phyloP scores from a whole-genome alignment of 192 early-diverging fungal species.

The Ambispora gerdemannii region DNA sequence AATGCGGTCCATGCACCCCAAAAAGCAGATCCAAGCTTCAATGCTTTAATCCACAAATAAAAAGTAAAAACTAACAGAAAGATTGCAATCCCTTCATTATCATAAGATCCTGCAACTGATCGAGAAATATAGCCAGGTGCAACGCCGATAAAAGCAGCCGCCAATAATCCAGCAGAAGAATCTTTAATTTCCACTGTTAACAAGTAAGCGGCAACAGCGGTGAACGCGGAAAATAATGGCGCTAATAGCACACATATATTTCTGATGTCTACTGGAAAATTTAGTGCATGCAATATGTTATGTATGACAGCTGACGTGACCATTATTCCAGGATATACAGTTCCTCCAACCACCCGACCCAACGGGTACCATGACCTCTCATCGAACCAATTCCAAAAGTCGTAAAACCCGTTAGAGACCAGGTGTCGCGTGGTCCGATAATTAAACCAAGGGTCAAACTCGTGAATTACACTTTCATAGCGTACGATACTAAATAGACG shows the following conservation, averaged over 20 bases:
- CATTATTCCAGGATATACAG: conserved; percentile 99
- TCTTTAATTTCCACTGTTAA: conserved; percentile 91
- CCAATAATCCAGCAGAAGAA: conserved; percentile 88
- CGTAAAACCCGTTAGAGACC: conserved; percentile 91
- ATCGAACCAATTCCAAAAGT: conserved; percentile 99
- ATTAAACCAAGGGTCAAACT: conserved; percentile 99
- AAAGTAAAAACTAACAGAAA: conserved; percentile 98
- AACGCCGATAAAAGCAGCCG: conserved; percentile 96
- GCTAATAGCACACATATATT: conserved; percentile 98
- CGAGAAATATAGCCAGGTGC: conserved; percentile 99
- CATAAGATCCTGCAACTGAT: conserved; percentile 99
- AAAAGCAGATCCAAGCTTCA: conserved; percentile 91
- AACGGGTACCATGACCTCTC: conserved; percentile 98
- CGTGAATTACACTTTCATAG: conserved; percentile 99
- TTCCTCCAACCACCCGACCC: conserved; percentile 98
- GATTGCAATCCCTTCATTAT: conserved; percentile 99
- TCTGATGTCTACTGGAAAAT: conserved; percentile 97
- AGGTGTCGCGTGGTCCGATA: conserved; percentile 93
- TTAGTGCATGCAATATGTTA: conserved; percentile 87
- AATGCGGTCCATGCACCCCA: conserved; percentile 83
- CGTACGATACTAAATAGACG: conserved; percentile 97
- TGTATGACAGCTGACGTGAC: conserved; percentile 94
- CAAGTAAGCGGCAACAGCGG: conserved; percentile 93
- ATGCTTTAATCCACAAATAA: conserved; percentile 96
- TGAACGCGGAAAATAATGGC: conserved; percentile 93